Conservation (phyloP, 164 flowering plant species). For the Annona cherimola region DNA sequence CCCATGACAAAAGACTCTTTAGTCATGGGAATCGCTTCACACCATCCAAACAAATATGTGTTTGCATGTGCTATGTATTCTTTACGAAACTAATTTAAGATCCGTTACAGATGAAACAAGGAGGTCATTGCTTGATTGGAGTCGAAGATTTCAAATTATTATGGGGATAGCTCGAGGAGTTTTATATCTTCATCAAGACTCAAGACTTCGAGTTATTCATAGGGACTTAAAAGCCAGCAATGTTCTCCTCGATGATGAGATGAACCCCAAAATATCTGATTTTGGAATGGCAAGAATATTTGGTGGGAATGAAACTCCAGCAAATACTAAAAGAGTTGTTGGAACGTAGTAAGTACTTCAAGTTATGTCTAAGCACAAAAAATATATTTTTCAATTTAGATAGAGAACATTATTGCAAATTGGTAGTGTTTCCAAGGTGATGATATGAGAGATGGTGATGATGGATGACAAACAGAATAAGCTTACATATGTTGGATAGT, state of each 20-base stretch:
- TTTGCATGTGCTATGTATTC: neutral
- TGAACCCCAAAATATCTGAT: conserved; percentile 50
- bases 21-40: neutral
- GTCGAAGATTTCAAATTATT: conserved; percentile 21
- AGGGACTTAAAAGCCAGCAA: conserved; percentile 62
- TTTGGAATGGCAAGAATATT: conserved; percentile 45
- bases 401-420: too few relatives aligned
- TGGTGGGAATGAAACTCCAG: conserved; percentile 22
- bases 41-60: neutral
- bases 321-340: conserved; percentile 21
- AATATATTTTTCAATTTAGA: too few relatives aligned
- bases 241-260: conserved; percentile 37
- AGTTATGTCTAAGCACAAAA: neutral
- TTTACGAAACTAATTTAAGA: neutral
- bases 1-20: neutral
- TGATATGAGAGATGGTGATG: neutral
- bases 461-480: neutral
- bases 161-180: conserved; percentile 50
- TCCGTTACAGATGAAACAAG: conserved; percentile 5
- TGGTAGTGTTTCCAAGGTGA: neutral
- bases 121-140: conserved; percentile 16
- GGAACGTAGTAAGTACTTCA: conserved; percentile 36
- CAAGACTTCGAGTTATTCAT: conserved; percentile 45
- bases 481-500: neutral
- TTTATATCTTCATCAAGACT: conserved; percentile 61